phyloP scores from a whole-genome alignment of 805 yeast species.

The Jamesozyma lodderae region DNA sequence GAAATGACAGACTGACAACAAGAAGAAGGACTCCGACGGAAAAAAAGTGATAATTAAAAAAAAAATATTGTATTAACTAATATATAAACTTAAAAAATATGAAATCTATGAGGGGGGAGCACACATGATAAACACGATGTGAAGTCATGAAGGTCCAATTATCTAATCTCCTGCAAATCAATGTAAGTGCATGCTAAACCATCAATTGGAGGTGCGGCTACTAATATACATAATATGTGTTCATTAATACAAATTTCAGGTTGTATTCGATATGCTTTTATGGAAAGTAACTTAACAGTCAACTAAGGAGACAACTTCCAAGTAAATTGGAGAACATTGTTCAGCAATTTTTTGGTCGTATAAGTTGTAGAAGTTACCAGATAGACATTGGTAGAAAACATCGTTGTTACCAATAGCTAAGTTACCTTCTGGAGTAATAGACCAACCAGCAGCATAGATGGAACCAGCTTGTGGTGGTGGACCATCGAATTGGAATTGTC shows the following conservation, averaged over 20 bases:
- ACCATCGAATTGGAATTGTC: conserved; percentile 69
- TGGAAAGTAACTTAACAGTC: conserved; percentile 35
- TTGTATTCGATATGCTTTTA: too few relatives aligned
- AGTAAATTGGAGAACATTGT: conserved; percentile 49
- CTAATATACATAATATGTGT: too few relatives aligned
- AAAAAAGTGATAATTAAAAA: too few relatives aligned
- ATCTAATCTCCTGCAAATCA: too few relatives aligned
- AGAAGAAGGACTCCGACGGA: neutral
- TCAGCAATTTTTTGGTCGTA: conserved; percentile 46
- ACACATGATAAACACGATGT: too few relatives aligned
- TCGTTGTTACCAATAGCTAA: conserved; percentile 51
- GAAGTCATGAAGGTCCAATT: too few relatives aligned
- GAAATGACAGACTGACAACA: neutral
- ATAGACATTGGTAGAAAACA: conserved; percentile 53
- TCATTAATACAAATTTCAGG: too few relatives aligned
- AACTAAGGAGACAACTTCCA: conserved; percentile 42
- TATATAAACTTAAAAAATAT: too few relatives aligned
- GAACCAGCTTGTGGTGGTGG: conserved; percentile 68
- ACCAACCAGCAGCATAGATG: conserved; percentile 54
- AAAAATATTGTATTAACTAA: too few relatives aligned
- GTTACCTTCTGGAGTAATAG: conserved; percentile 43
- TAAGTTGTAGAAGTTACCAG: conserved; percentile 60
- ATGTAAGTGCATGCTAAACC: too few relatives aligned
- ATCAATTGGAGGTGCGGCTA: too few relatives aligned
- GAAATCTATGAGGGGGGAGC: too few relatives aligned